These are phyloP conservation scores for Magnolia sinica DNA, from an alignment of 164 flowering plant species.

Conservation along the genomic window DNA sequence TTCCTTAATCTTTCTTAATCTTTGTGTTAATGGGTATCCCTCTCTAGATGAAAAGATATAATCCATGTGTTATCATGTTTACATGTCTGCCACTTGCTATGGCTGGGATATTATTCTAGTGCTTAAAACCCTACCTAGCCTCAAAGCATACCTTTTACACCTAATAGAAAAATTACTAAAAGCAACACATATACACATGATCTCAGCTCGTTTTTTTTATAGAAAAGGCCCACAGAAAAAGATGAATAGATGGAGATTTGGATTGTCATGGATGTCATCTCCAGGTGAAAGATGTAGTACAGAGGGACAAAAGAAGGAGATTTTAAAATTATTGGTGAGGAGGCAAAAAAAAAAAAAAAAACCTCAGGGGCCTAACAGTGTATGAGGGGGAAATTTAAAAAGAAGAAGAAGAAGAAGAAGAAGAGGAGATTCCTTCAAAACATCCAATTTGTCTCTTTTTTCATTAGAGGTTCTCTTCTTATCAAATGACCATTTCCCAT, in stretches of 20 bases:
- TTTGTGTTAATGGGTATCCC: slow-evolving; percentile 7
- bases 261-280: slow-evolving; percentile 12
- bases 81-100: slow-evolving; percentile 13
- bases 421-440: slow-evolving; percentile 24
- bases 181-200: not conserved
- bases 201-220: not conserved
- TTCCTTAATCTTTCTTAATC: slow-evolving; percentile 3
- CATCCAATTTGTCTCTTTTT: slow-evolving; percentile 6
- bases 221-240: slow-evolving; percentile 3
- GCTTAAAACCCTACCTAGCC: slow-evolving; percentile 9
- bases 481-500: slow-evolving; percentile 15
- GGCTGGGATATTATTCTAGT: not conserved
- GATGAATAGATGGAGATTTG: slow-evolving; percentile 1
- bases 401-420: not conserved
- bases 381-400: not conserved
- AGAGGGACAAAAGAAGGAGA: slow-evolving; percentile 1
- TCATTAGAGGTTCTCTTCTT: slow-evolving; percentile 9
- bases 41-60: slow-evolving; percentile 3
- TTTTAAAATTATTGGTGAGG: slow-evolving; percentile 8
- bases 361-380: not conserved
- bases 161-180: not conserved
- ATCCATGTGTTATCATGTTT: slow-evolving; percentile 10
- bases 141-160: slow-evolving; percentile 1
- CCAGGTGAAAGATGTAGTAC: not conserved
- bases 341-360: slow-evolving; percentile 14